Base-by-base conservation (phyloP, 352 stramenopile species). In the Phytopythium litorale region DNA sequence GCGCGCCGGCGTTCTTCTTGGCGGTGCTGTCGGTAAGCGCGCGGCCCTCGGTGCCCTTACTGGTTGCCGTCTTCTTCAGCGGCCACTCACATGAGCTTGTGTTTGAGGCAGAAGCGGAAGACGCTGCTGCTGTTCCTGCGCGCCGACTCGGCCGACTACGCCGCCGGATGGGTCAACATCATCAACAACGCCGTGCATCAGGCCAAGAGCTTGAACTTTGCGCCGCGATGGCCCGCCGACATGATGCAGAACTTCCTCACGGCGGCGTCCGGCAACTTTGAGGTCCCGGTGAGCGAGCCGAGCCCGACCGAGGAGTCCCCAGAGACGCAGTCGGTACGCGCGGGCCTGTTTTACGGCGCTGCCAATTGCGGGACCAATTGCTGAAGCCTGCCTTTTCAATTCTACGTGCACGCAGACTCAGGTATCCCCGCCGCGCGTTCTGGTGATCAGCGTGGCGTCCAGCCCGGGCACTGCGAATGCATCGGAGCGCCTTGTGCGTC, bases 111-210 rank as follows among this genome's bases (percentile, higher is more conserved):
- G 84, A 91, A 88, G 63, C 72, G 79, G 35, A 92, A 95, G 67
- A 83, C 82, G 30, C 53, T 95, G 65, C 52, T 92, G 63, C 66
- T 92, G 67, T 93, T 95, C 62, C 58, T 95, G 48, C 84, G 86
- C 38, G 84, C 85, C 15, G 86, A 93, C 28, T 86, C 80, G 42
- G 56, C 87, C 48, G 84, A 89, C 23, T 76, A 88, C 42, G 86
- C 84, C 8, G 84, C 61, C 23, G 75, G 66, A 21, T 95, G 86
- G 86, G 86, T 92, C 32, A 89, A 81, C 50, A 79, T 88, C 54
- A 79, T 95, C 51, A 92, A 91, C 51, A 87, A 88, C 32, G 84
- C 84, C 15, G 75, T 92, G 35, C 76, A 90, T 57, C 87, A 84
- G 13, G 81, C 78, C 11, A 91, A 91, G 58, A 70, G 68, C 0